Evolutionary conservation across 2,329 filamentous ascomycete genomes (phyloP).

Genomic region (Clonostachys byssicola): DNA sequence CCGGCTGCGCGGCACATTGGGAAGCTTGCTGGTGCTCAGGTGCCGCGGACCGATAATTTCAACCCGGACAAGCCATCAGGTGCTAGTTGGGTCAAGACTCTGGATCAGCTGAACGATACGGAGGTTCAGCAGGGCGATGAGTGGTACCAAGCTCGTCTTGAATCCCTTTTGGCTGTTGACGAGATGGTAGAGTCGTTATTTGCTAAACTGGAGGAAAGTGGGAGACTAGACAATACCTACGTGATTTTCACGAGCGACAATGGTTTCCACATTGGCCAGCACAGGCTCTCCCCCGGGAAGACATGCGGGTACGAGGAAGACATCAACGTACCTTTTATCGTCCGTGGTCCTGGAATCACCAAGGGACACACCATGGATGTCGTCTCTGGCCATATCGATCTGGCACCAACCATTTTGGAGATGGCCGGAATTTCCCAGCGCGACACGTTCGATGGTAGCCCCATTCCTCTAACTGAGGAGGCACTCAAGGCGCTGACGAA

Average conservation of each 20-base stretch:
- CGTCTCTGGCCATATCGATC: conserved; percentile 47
- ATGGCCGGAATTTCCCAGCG: conserved; percentile 6
- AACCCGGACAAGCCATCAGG: conserved; percentile 45
- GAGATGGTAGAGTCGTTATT: conserved; percentile 35
- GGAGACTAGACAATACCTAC: conserved; percentile 34
- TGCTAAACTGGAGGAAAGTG: conserved; percentile 17
- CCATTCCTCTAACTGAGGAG: conserved; percentile 29
- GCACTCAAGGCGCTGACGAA: neutral
- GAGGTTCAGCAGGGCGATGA: conserved; percentile 25
- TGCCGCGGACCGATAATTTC: conserved; percentile 61
- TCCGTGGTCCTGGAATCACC: conserved; percentile 42
- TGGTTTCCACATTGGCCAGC: conserved; percentile 48
- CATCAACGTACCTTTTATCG: conserved; percentile 43
- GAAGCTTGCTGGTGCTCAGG: conserved; percentile 52
- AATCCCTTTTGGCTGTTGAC: conserved; percentile 36
- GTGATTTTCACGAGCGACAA: conserved; percentile 50
- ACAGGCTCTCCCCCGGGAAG: conserved; percentile 47
- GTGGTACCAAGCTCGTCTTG: conserved; percentile 33
- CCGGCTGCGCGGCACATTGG: conserved; percentile 51
- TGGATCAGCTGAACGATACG: conserved; percentile 22
- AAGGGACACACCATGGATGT: conserved; percentile 25
- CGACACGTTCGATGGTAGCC: conserved; percentile 13
- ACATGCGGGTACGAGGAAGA: conserved; percentile 47
- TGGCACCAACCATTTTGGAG: conserved; percentile 48
- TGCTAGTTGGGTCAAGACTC: conserved; percentile 35